Conservation (phyloP, 2,329 filamentous ascomycete species). For the Pseudohalonectria lignicola region DNA sequence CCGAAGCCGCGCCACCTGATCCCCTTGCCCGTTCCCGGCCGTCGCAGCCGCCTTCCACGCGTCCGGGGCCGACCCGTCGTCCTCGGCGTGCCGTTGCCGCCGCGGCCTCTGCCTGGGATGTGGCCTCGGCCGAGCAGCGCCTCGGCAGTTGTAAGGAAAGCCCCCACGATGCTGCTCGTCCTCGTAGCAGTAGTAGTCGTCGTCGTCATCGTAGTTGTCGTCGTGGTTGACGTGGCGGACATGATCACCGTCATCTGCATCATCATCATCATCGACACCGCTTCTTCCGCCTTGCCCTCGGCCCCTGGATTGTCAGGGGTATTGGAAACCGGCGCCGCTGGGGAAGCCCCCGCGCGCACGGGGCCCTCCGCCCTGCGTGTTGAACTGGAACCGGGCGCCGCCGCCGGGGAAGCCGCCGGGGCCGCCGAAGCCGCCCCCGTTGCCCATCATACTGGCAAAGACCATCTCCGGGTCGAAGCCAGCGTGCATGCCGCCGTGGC, state of each 20-base stretch:
- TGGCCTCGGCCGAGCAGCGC: background rate
- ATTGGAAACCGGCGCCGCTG: conserved; percentile 24
- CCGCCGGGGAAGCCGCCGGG: conserved; percentile 33
- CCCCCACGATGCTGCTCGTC: conserved; percentile 13
- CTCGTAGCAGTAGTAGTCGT: conserved; percentile 17
- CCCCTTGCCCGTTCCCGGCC: background rate
- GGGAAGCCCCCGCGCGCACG: conserved; percentile 25
- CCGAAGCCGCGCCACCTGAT: conserved; percentile 22
- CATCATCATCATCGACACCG: conserved; percentile 17
- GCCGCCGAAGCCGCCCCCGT: conserved; percentile 44
- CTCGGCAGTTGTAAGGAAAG: background rate
- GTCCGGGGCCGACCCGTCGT: conserved; percentile 6
- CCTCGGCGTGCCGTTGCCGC: background rate
- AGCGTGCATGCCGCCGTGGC: conserved; percentile 49
- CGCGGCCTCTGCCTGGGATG: background rate
- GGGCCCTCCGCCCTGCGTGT: conserved; percentile 21
- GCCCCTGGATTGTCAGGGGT: conserved; percentile 33
- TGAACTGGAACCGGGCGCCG: conserved; percentile 50
- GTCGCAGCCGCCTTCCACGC: background rate
- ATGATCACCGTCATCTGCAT: background rate
- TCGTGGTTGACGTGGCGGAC: background rate
- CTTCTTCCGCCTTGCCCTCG: conserved; percentile 20
- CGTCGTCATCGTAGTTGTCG: conserved; percentile 15
- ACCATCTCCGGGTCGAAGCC: conserved; percentile 68
- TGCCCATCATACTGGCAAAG: conserved; percentile 78